Conservation (phyloP, 441 rosid genomes). For the Aleurites moluccanus region DNA sequence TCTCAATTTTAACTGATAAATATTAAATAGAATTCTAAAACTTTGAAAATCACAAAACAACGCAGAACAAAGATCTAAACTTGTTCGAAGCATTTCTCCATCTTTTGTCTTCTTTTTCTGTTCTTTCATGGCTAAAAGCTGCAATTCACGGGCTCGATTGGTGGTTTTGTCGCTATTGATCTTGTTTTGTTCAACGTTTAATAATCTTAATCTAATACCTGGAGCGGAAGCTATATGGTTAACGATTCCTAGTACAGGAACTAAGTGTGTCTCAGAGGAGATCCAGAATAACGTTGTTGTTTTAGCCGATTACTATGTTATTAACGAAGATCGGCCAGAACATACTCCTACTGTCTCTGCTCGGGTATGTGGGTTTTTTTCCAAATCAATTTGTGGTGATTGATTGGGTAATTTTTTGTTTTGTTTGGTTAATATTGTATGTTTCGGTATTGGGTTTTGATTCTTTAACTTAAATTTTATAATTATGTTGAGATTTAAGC, state of each 20-base stretch:
- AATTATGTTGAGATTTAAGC: background rate
- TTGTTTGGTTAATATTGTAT: background rate
- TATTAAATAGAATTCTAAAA: background rate
- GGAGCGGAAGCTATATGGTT: conserved; percentile 55
- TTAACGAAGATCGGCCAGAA: conserved; percentile 56
- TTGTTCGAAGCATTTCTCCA: background rate
- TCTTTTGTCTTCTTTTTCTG: background rate
- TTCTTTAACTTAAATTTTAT: background rate
- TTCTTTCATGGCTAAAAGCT: conserved; percentile 15
- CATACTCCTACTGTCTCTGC: conserved; percentile 45
- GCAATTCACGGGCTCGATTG: conserved; percentile 14
- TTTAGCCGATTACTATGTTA: conserved; percentile 66
- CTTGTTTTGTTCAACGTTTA: conserved; percentile 13
- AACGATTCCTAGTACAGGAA: conserved; percentile 56
- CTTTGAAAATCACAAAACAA: background rate
- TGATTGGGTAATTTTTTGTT: background rate
- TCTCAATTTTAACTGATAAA: background rate
- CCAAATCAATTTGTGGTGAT: background rate
- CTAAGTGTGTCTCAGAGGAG: conserved; percentile 86
- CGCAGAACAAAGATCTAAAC: conserved; percentile 1
- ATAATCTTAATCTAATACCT: conserved; percentile 19
- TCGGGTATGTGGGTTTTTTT: conserved; percentile 38
- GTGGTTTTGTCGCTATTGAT: conserved; percentile 13
- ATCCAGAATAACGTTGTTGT: conserved; percentile 78
- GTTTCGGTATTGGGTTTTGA: background rate